Evolutionary conservation across 2,329 filamentous ascomycete genomes (phyloP).

Genomic region (Apiospora sp.): DNA sequence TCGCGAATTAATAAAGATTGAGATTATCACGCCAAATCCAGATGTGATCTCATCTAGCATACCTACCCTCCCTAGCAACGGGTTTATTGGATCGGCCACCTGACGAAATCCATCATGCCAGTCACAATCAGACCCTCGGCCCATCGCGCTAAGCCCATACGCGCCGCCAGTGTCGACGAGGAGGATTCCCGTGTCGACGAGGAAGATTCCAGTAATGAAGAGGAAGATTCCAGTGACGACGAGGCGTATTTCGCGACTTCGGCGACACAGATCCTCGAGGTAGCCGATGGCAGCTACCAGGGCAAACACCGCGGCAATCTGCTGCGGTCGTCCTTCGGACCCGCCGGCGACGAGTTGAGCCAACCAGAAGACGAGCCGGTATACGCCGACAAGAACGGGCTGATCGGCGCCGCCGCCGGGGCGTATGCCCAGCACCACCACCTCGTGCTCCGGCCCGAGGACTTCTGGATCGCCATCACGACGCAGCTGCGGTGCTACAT

Average conservation of each 20-base stretch:
- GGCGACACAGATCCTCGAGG: neutral
- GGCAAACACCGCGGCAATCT: neutral
- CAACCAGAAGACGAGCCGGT: neutral
- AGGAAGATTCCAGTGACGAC: too few relatives aligned
- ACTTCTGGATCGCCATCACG: slow-evolving; percentile 62
- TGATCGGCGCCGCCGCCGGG: neutral
- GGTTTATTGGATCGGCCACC: neutral
- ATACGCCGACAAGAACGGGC: neutral
- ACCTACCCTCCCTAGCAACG: neutral
- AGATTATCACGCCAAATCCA: neutral
- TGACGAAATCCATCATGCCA: neutral
- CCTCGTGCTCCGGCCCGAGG: slow-evolving; percentile 44
- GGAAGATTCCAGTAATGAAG: too few relatives aligned
- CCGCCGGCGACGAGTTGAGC: neutral
- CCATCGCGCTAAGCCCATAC: neutral
- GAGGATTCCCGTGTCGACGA: too few relatives aligned
- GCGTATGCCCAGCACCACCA: slow-evolving; percentile 19
- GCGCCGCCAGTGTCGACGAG: neutral
- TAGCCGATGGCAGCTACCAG: neutral
- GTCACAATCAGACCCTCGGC: neutral
- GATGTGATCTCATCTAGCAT: neutral
- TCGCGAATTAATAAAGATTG: too few relatives aligned
- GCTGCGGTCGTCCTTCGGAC: neutral
- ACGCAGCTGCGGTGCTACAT: slow-evolving; percentile 56
- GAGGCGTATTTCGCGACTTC: neutral